phyloP scores from a whole-genome alignment of 2,329 filamentous ascomycete genomes.

The Trichophyton schoenleinii region DNA sequence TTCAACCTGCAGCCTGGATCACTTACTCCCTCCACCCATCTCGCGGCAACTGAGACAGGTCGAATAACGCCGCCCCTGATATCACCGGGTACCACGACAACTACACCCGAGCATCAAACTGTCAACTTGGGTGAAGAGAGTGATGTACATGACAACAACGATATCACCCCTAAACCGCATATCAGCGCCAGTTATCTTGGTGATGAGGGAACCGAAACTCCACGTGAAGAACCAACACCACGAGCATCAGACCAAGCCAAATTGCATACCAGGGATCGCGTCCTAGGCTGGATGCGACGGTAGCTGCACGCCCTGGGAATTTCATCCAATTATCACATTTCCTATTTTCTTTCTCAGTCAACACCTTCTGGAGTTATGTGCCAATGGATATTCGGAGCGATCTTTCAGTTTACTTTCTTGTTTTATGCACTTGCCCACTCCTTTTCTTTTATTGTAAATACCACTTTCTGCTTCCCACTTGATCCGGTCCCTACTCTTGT shows the following conservation, averaged over 20 bases:
- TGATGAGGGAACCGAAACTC: background rate
- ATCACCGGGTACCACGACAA: constrained; percentile 14
- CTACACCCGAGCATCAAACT: constrained; percentile 10
- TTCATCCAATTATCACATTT: background rate
- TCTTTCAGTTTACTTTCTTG: background rate
- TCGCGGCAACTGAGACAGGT: background rate
- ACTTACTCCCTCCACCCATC: constrained; percentile 4
- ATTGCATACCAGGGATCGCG: constrained; percentile 10
- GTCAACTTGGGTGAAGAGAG: background rate
- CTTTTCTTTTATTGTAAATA: background rate
- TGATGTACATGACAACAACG: constrained; percentile 4
- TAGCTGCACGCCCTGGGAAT: background rate
- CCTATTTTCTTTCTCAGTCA: background rate
- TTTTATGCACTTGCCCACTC: background rate
- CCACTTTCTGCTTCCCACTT: background rate
- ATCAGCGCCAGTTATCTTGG: background rate
- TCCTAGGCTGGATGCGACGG: constrained; percentile 13
- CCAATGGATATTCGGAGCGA: constrained; percentile 5
- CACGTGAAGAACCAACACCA: constrained; percentile 6
- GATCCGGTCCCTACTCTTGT: background rate
- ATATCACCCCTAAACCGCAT: constrained; percentile 9
- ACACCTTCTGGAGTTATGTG: constrained; percentile 3
- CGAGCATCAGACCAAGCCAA: constrained; percentile 9
- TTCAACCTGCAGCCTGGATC: background rate
- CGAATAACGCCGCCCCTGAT: constrained; percentile 1